phyloP scores from a whole-genome alignment of 2,329 filamentous ascomycete genomes.

The Apiospora phragmitis region DNA sequence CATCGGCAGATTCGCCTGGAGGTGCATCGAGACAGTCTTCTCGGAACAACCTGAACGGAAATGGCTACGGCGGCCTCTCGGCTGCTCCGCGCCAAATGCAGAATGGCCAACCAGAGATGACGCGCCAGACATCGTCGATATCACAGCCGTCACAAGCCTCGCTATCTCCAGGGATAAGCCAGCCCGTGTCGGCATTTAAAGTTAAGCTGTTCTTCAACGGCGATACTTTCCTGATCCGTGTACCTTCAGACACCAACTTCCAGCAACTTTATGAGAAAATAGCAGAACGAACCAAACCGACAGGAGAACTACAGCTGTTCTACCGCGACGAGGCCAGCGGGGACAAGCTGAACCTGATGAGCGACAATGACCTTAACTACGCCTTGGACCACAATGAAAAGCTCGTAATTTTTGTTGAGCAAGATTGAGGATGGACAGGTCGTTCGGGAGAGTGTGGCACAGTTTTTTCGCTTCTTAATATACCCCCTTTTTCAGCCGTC shows the following conservation, averaged over 20 bases:
- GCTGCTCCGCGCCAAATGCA: constrained; percentile 49
- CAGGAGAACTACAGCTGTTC: constrained; percentile 68
- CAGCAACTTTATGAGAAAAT: constrained; percentile 81
- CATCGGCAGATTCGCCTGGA: constrained; percentile 62
- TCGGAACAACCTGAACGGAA: constrained; percentile 61
- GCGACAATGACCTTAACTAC: constrained; percentile 76
- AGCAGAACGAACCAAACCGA: constrained; percentile 77
- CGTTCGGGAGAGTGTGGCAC: not conserved
- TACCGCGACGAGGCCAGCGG: constrained; percentile 85
- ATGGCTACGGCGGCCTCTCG: constrained; percentile 54
- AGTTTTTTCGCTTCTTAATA: constrained; percentile 15
- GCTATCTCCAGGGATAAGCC: constrained; percentile 49
- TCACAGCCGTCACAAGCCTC: constrained; percentile 59
- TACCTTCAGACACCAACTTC: constrained; percentile 78
- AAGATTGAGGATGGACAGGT: constrained; percentile 32
- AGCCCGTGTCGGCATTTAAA: constrained; percentile 67
- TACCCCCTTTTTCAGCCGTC: constrained; percentile 12
- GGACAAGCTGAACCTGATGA: constrained; percentile 72
- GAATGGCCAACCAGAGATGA: constrained; percentile 41
- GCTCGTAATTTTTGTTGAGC: constrained; percentile 73
- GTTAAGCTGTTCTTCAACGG: constrained; percentile 94
- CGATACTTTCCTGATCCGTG: constrained; percentile 87
- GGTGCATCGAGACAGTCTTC: constrained; percentile 66
- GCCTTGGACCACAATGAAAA: constrained; percentile 86
- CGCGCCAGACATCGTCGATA: constrained; percentile 46